phyloP scores from a whole-genome alignment of 257 asterid species.

The Agastache rugosa region DNA sequence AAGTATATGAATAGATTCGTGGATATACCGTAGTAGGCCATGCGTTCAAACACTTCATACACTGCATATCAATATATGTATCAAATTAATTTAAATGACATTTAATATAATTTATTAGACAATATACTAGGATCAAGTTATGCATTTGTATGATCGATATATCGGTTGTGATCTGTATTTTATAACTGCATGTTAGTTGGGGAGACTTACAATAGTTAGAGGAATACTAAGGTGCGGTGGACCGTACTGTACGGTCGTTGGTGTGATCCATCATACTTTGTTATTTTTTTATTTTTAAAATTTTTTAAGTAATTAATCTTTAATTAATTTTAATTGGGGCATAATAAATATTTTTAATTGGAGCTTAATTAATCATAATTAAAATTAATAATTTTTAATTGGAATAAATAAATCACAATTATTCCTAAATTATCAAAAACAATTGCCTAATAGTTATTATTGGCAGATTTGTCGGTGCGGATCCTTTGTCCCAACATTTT shows the following conservation, averaged over 20 bases:
- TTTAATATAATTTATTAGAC: not conserved
- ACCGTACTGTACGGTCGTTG: too few relatives aligned
- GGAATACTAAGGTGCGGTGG: too few relatives aligned
- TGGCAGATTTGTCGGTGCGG: not conserved
- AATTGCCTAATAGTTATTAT: not conserved
- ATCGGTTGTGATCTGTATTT: not conserved
- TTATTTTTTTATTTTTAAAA: too few relatives aligned
- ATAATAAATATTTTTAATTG: too few relatives aligned
- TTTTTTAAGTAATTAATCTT: too few relatives aligned
- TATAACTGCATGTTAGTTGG: conserved; percentile 18
- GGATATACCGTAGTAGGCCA: conserved; percentile 89
- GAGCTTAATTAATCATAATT: too few relatives aligned
- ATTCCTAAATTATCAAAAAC: too few relatives aligned
- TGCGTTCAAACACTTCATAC: conserved; percentile 88
- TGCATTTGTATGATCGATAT: not conserved
- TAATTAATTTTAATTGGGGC: too few relatives aligned
- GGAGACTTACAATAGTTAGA: not conserved
- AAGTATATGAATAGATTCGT: conserved; percentile 74
- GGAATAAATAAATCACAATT: too few relatives aligned
- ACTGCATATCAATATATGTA: conserved; percentile 46
- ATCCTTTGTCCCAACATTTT: too few relatives aligned
- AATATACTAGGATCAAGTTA: not conserved
- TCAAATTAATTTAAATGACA: not conserved
- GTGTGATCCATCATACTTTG: too few relatives aligned
- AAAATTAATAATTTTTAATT: too few relatives aligned